Conservation (phyloP, 192 early-diverging fungal genomes). For the Radiomyces spectabilis region DNA sequence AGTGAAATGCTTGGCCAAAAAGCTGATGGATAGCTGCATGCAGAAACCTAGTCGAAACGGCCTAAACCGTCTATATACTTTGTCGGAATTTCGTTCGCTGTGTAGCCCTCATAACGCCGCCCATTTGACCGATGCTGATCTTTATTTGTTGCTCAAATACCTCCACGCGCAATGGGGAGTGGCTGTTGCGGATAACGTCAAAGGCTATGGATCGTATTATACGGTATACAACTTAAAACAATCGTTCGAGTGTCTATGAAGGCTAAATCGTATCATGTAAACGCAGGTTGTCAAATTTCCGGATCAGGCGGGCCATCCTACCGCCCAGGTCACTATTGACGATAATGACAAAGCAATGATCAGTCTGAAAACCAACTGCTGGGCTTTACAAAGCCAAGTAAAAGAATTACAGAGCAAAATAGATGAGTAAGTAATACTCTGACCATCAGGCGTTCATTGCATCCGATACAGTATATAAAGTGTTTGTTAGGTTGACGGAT, state of each 20-base stretch:
- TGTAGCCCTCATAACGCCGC: not conserved
- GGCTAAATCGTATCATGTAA: too few relatives aligned
- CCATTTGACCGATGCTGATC: constrained; percentile 21
- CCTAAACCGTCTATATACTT: constrained; percentile 7
- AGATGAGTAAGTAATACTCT: constrained; percentile 38
- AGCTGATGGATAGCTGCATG: constrained; percentile 6
- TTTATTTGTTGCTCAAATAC: constrained; percentile 22
- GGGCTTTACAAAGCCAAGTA: constrained; percentile 46
- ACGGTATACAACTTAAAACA: constrained; percentile 1
- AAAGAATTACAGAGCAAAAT: constrained; percentile 49
- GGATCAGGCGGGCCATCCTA: not conserved
- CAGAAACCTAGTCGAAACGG: not conserved
- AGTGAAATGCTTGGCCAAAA: not conserved
- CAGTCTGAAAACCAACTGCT: constrained; percentile 40
- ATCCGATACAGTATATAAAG: too few relatives aligned
- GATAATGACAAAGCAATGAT: constrained; percentile 51
- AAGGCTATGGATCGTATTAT: not conserved
- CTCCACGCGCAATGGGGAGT: constrained; percentile 9
- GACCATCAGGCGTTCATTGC: too few relatives aligned
- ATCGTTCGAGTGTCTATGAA: too few relatives aligned
- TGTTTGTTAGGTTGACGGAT: too few relatives aligned
- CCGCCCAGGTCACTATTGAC: constrained; percentile 39
- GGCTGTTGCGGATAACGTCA: constrained; percentile 1
- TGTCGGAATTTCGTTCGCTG: constrained; percentile 2
- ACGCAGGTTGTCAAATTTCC: constrained; percentile 15